Evolutionary conservation across 768 basidiomycete species (phyloP), one percentile per base, ranked within the genome.

Genomic region (Termitomyces sp.): DNA sequence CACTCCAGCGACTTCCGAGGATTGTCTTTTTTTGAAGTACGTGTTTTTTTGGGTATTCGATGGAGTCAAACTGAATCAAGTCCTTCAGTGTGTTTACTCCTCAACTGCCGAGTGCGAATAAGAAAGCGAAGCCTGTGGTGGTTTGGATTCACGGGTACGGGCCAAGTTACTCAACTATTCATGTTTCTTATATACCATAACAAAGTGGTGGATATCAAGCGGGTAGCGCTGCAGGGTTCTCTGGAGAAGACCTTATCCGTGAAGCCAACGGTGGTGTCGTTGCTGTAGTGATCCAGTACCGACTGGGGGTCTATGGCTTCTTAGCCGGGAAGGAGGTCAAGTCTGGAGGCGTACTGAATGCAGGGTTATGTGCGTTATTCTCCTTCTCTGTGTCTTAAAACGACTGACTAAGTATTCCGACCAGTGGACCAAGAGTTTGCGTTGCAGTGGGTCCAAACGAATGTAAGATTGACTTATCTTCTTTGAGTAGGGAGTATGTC

Each of bases 231-330:
- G 63, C 67, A 3, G 5, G 19, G 0, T 73, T 60, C 55, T 59
- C 68, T 44, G 75, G 75, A 19, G 68, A 71, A 34, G 74, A 75
- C 52, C 62, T 78, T n/a, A 65, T 78, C 23, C 59, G 63, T 3
- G 69, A 71, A 58, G 67, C 74, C 27, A 68, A 67, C 14, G 68
- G 72, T 19, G 68, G 68, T 2, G 68, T 74, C 2, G 67, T 78
- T 0, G 70, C 69, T 2, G 76, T 78, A 12, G 54, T 74, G 27
- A 71, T 77, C 10, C 78, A 79, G 58, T 79, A 79, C 53, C 70
- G 77, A 14, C 58, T 80, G 4, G 78, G 78, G 1, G 54, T 77
- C 2, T 77, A 75, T 58, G 79, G 80, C 6, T 82, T 81, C 63
- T 63, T 82, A 32, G 56, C 80, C 21, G 79, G 81, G 0, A 57